A percentile compares a stretch with the other conserved stretches of the same genome.
phyloP scores from a whole-genome alignment of 768 basidiomycete genomes.

The Pluteus cervinus region DNA sequence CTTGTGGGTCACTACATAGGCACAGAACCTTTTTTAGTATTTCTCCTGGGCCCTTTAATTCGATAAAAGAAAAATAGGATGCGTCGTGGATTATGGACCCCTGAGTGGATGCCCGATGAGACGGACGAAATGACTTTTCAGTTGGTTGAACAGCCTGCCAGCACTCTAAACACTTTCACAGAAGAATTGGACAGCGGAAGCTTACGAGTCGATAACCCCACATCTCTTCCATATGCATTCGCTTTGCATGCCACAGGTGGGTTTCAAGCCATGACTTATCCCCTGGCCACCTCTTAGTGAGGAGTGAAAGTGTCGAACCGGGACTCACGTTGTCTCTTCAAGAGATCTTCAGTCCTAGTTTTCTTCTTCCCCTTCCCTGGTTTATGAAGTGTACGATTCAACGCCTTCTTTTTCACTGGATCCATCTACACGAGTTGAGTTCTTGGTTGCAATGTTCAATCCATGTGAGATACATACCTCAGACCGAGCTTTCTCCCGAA shows the following conservation, averaged over 20 bases:
- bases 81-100: conserved; percentile 88
- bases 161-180: neutral
- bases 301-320: neutral
- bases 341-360: conserved; percentile 53
- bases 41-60: conserved; percentile 59
- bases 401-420: conserved; percentile 29
- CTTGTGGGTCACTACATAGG: conserved; percentile 60
- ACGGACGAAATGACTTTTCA: conserved; percentile 88
- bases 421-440: conserved; percentile 37
- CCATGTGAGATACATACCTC: conserved; percentile 49
- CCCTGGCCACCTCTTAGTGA: conserved; percentile 32
- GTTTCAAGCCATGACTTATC: conserved; percentile 94
- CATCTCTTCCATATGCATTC: conserved; percentile 89
- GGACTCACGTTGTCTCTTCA: conserved; percentile 67
- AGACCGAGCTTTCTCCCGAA: conserved; percentile 73
- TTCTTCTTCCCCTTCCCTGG: conserved; percentile 55
- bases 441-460: neutral
- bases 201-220: conserved; percentile 88
- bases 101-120: conserved; percentile 82
- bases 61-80: conserved; percentile 75
- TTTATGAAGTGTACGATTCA: conserved; percentile 46
- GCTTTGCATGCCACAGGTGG: conserved; percentile 95
- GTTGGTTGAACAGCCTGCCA: conserved; percentile 76
- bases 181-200: conserved; percentile 1
- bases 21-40: conserved; percentile 48